Percentiles rank a stretch among this genome's conserved stretches.
phyloP scores from a whole-genome alignment of 169 alveolate species.

The Plasmodium gonderi region DNA sequence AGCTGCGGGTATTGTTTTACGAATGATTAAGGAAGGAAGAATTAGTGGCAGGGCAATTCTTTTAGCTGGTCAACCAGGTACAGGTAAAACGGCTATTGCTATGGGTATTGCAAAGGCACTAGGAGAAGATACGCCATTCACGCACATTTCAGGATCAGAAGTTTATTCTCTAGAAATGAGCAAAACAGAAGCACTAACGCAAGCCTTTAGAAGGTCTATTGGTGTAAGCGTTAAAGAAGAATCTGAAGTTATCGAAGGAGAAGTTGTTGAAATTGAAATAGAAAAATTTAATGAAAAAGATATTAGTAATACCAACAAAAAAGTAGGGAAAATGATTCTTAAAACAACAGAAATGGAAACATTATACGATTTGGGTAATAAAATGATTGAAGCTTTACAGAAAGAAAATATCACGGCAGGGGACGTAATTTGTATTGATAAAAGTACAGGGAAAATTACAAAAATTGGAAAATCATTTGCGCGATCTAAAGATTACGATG shows the following conservation, averaged over 20 bases:
- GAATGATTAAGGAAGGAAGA: constrained; percentile 96
- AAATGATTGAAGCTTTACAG: constrained; percentile 92
- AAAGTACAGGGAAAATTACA: constrained; percentile 96
- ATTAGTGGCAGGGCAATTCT: constrained; percentile 99
- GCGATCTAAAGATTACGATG: constrained; percentile 97
- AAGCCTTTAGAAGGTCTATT: constrained; percentile 97
- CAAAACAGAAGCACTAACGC: constrained; percentile 96
- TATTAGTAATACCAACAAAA: constrained; percentile 49
- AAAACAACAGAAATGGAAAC: constrained; percentile 99
- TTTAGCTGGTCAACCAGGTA: constrained; percentile 99
- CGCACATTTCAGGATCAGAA: constrained; percentile 98
- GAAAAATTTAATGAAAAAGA: constrained; percentile 87
- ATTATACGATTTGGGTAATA: constrained; percentile 96
- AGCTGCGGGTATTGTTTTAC: constrained; percentile 96
- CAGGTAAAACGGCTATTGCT: constrained; percentile 99
- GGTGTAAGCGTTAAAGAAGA: constrained; percentile 99
- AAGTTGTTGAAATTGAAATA: constrained; percentile 98
- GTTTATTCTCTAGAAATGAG: constrained; percentile 98
- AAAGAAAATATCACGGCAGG: constrained; percentile 91
- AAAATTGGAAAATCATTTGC: constrained; percentile 98
- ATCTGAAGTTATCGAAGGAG: constrained; percentile 99
- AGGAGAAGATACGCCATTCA: constrained; percentile 98
- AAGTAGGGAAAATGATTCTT: constrained; percentile 95
- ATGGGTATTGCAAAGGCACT: constrained; percentile 98
- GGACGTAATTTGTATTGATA: constrained; percentile 97